Evolutionary conservation across 1,284 basidiomycete species (phyloP).

Genomic region (Puccinia coronata): DNA sequence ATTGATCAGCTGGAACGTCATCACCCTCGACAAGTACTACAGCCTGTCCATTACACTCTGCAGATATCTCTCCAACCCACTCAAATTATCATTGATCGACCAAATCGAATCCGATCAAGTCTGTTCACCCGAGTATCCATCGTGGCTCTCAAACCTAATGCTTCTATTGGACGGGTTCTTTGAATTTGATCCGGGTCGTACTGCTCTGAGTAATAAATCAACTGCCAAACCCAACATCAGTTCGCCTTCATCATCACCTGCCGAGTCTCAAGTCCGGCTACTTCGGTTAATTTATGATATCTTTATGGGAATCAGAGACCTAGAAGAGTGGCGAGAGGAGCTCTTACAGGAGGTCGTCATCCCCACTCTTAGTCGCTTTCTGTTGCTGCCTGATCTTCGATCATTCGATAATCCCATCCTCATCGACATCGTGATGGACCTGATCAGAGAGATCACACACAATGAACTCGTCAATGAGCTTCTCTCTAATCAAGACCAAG

Average conservation of each 20-base stretch:
- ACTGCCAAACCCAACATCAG: conserved; percentile 28
- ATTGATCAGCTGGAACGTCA: conserved; percentile 22
- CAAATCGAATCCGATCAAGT: conserved; percentile 61
- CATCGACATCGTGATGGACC: conserved; percentile 30
- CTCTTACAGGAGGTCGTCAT: conserved; percentile 36
- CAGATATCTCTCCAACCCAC: conserved; percentile 59
- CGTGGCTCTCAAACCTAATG: conserved; percentile 62
- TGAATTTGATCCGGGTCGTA: conserved; percentile 49
- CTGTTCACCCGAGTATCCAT: conserved; percentile 61
- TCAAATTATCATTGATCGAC: conserved; percentile 60
- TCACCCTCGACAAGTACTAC: conserved; percentile 45
- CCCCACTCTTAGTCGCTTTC: conserved; percentile 38
- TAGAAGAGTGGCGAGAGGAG: conserved; percentile 58
- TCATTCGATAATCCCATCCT: conserved; percentile 38
- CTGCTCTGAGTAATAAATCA: conserved; percentile 49
- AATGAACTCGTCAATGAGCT: conserved; percentile 47
- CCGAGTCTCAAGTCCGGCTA: conserved; percentile 57
- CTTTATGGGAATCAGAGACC: conserved; percentile 60
- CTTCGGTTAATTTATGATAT: conserved; percentile 60
- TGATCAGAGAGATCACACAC: conserved; percentile 42
- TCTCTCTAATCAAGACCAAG: conserved; percentile 35
- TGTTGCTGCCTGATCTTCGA: conserved; percentile 31
- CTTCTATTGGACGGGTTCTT: conserved; percentile 61
- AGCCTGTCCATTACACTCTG: conserved; percentile 56
- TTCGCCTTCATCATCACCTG: conserved; percentile 52